A percentile compares a stretch with the other conserved stretches of the same genome.
These are phyloP conservation scores for Thymus mandschuricus DNA, from an alignment of 257 asterid species.

Conservation along the genomic window DNA sequence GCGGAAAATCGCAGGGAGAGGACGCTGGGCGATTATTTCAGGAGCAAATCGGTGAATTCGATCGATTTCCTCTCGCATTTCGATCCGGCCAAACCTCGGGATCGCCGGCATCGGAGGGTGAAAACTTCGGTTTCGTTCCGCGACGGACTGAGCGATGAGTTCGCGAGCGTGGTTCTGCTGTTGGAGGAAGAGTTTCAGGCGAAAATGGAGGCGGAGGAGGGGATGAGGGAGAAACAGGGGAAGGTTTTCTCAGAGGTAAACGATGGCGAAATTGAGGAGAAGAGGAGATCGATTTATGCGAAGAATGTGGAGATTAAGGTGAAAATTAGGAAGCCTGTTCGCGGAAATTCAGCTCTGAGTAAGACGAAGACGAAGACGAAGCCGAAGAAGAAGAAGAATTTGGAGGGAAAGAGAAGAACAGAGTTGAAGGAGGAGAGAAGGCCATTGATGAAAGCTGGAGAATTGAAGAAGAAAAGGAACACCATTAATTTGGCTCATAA, in stretches of 20 bases:
- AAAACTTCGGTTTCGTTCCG: slow-evolving; percentile 55
- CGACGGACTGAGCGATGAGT: slow-evolving; percentile 37
- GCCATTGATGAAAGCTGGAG: slow-evolving; percentile 28
- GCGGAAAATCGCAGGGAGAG: slow-evolving; percentile 3
- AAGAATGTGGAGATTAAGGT: slow-evolving; percentile 13
- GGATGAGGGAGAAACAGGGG: neutral
- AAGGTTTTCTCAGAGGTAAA: neutral
- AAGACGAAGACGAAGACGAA: neutral
- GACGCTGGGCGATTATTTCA: slow-evolving; percentile 48
- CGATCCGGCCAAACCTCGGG: slow-evolving; percentile 32
- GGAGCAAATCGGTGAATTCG: slow-evolving; percentile 60
- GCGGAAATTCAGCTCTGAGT: neutral
- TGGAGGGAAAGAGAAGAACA: slow-evolving; percentile 26
- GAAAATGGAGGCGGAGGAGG: slow-evolving; percentile 11
- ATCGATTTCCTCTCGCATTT: slow-evolving; percentile 49
- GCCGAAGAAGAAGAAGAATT: slow-evolving; percentile 35
- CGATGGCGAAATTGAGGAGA: slow-evolving; percentile 21
- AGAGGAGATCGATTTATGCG: slow-evolving; percentile 19
- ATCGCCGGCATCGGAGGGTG: slow-evolving; percentile 48
- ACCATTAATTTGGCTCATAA: slow-evolving; percentile 21
- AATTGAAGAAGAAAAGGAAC: slow-evolving; percentile 28
- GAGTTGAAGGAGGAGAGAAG: slow-evolving; percentile 40
- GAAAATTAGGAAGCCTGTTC: neutral
- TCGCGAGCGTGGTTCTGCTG: neutral
- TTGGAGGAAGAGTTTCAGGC: slow-evolving; percentile 27